Evolutionary conservation across 768 basidiomycete species (phyloP), one percentile per base, ranked within the genome.

Genomic region (Amanita brunnescens): DNA sequence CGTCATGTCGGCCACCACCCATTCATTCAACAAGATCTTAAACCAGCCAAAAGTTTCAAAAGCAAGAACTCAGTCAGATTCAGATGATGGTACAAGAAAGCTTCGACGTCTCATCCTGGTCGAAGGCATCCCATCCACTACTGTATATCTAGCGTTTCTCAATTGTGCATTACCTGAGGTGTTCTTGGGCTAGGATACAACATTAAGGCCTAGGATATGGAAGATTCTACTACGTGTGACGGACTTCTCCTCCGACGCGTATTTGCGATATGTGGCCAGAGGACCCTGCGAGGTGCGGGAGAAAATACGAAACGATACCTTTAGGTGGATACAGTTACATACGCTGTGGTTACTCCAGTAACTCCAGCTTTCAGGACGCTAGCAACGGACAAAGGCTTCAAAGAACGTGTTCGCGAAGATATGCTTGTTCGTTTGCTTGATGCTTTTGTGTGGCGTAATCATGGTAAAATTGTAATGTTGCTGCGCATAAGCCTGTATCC

Each of bases 341-440:
- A 20, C 24, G 16, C 24, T 1, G 32, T 54, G 8, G 26, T 38
- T 54, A 37, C 29, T 8, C 44, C 45, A 40, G 42, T 41, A 13
- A 33, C 20, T 39, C 32, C 30, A 3, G 5, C 44, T 29, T 33
- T 26, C 56, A 88, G 90, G 52, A 99, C 96, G 13, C 69, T 99
- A 20, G 94, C 95, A 1, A 99, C 95, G 1, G 96, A 99, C 66
- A 82, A 85, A 59, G 91, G 89, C n/a, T 98, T 99, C 72, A 96
- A 95, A 67, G 91, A 94, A 61, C 85, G 90, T 51, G 96, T 99
- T 12, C 83, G 88, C 26, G 95, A 98, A 68, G 93, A 95, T 59
- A 94, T 94, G 91, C 79, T 98, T 20, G 87, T 98, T 54, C 83
- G 96, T 38, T 69, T 97, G n/a, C 70, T 99, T 37, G 96, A 99